phyloP scores from a whole-genome alignment of 2,329 filamentous ascomycete genomes.

The Ceratocystis diversiconidia region DNA sequence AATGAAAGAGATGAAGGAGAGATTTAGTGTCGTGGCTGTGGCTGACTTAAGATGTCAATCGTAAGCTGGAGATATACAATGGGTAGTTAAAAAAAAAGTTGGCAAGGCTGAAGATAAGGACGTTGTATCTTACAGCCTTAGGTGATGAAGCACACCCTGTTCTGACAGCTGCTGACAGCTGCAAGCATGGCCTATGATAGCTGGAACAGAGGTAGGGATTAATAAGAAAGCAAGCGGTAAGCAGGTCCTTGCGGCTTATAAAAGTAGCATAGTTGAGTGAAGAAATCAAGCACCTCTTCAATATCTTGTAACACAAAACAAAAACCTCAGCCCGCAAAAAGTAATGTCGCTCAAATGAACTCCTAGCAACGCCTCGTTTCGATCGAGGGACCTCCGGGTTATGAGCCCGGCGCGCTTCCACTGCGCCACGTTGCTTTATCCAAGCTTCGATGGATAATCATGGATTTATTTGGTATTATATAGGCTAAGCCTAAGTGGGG shows the following conservation, averaged over 20 bases:
- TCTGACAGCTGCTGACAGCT: neutral
- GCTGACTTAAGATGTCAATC: neutral
- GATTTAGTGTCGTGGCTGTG: neutral
- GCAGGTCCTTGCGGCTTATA: neutral
- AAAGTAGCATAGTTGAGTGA: too few relatives aligned
- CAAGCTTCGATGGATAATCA: neutral
- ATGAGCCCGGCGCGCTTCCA: conserved; percentile 19
- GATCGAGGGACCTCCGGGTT: conserved; percentile 19
- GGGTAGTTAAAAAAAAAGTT: neutral
- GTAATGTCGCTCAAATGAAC: neutral
- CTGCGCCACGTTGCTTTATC: conserved; percentile 18
- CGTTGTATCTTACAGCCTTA: neutral
- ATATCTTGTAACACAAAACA: too few relatives aligned
- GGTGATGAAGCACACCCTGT: neutral
- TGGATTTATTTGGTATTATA: neutral
- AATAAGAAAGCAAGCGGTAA: too few relatives aligned
- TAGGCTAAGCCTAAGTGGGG: neutral
- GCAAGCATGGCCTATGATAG: too few relatives aligned
- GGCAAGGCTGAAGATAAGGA: neutral
- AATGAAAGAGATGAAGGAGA: neutral
- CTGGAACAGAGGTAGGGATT: too few relatives aligned
- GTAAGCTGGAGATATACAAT: neutral
- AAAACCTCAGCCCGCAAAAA: neutral
- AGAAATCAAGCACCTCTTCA: too few relatives aligned
- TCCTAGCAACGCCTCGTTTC: conserved; percentile 18